Base-by-base conservation (phyloP, 2,329 filamentous ascomycete species). In the Aspergillus ibericus region DNA sequence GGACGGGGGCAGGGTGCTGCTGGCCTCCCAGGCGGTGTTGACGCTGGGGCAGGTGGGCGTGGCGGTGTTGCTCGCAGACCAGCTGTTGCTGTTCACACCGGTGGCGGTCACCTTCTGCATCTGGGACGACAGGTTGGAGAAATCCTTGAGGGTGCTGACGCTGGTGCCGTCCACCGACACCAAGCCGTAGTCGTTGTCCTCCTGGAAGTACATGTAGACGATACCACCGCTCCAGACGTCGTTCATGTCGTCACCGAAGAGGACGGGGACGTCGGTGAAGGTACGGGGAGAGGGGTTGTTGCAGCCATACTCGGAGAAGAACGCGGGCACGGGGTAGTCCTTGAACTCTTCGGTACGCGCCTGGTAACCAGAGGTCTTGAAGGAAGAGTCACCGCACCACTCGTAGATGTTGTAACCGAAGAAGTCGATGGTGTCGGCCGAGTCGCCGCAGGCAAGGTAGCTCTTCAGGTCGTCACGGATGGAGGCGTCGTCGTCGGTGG, bases 341-440 rank as follows among this genome's bases (percentile, higher is more conserved):
- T 82, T 76, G 81, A 97, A 99, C 80, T 97, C 93, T 65, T 91
- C 77, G 67, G 92, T 92, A 75, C 93, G 90, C 57, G 87, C 83
- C 64, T 88, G 82, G 79, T 93, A 99, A 55, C 92, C 91, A 3
- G 95, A 97, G 59, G 82, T 73, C 35, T 82, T 72, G 80, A 89
- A 95, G 70, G 82, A 86, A 72, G 91, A 96, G 68, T 93, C 77
- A 67, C 93, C 95, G 76, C 95, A 99, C 95, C 95, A 99, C 54
- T 93, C 96, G 85, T 99, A 99, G 80, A 98, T 96, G 84, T 99
- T 99, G 88, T 98, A 98, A 59, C 95, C 95, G 91, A 93, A 99
- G 83, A 96, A 98, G 79, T 99, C 95, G 66, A 98, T 96, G 61
- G 89, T 77, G 71, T 79, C 78, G 8, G 81, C 79, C 61, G 85